phyloP scores from a whole-genome alignment of 306 rosid genomes.

The Fagus sylvatica region DNA sequence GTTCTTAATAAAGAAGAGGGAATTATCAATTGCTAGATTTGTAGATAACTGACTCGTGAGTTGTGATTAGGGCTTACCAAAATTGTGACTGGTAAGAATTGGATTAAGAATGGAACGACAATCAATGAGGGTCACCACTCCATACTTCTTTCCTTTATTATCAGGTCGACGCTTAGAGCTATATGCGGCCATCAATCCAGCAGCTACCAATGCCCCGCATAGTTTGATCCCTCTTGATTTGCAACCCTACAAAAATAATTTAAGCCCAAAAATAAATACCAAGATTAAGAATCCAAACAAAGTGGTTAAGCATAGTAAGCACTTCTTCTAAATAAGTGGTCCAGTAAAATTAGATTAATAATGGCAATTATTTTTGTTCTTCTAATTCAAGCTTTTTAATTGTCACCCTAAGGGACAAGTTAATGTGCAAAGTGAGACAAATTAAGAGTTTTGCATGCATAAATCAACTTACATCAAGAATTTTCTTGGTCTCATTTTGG shows the following conservation, averaged over 20 bases:
- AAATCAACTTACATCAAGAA: constrained; percentile 39
- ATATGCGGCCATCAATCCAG: constrained; percentile 57
- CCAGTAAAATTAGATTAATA: background rate
- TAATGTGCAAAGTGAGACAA: too few species aligned
- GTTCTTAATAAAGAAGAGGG: too few species aligned
- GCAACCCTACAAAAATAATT: constrained; percentile 46
- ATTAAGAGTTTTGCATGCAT: background rate
- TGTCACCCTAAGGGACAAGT: too few species aligned
- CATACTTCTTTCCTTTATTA: constrained; percentile 46
- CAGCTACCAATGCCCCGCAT: constrained; percentile 55
- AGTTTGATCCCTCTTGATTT: constrained; percentile 48
- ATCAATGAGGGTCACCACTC: constrained; percentile 50
- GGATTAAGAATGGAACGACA: constrained; percentile 52
- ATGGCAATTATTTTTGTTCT: background rate
- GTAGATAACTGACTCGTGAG: background rate
- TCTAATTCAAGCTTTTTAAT: background rate
- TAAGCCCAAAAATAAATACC: background rate
- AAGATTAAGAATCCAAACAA: background rate
- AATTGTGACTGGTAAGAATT: constrained; percentile 37
- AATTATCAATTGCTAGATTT: too few species aligned
- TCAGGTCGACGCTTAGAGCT: constrained; percentile 21
- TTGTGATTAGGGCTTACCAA: constrained; percentile 37
- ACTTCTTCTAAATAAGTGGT: too few species aligned
- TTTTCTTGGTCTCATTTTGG: constrained; percentile 32
- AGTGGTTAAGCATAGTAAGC: background rate